Conservation (phyloP, 2,329 filamentous ascomycete species). For the Hirsutella minnesotensis region DNA sequence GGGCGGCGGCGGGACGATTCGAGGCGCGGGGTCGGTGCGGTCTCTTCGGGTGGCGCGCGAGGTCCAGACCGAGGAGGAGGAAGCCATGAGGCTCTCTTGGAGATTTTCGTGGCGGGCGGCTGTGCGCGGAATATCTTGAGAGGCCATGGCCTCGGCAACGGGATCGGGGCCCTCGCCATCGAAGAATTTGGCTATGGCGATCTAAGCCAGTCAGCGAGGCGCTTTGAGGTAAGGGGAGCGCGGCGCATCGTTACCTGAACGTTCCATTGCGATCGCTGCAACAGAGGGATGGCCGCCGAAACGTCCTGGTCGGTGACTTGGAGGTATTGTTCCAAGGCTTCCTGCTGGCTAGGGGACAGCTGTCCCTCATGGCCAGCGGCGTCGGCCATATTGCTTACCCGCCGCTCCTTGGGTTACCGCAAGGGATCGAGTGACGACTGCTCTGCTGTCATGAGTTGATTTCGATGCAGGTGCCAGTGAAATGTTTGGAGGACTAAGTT, state of each 20-base stretch:
- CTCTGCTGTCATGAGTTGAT: background rate
- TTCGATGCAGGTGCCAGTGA: no score
- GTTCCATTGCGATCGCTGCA: constrained; percentile 90
- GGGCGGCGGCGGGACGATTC: constrained; percentile 70
- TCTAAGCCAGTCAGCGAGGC: constrained; percentile 36
- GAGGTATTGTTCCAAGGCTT: constrained; percentile 77
- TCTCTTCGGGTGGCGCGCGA: constrained; percentile 13
- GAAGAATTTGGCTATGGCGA: constrained; percentile 95
- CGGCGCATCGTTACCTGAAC: constrained; percentile 50
- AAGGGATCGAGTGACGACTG: background rate
- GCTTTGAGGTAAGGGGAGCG: background rate
- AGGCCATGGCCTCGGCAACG: constrained; percentile 61
- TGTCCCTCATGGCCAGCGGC: constrained; percentile 43
- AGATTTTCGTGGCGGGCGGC: constrained; percentile 63
- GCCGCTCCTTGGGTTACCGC: background rate
- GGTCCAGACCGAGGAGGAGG: constrained; percentile 14
- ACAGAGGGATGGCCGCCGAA: constrained; percentile 62
- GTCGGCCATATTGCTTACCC: constrained; percentile 18
- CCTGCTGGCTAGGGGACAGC: constrained; percentile 68
- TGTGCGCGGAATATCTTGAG: constrained; percentile 49
- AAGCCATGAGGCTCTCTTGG: constrained; percentile 41
- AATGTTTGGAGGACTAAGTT: background rate
- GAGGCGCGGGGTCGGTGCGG: constrained; percentile 57
- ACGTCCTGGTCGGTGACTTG: constrained; percentile 76
- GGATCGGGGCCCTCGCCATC: constrained; percentile 84